Conservation (phyloP, 164 flowering plant genomes). For the Kalanchoe fedtschenkoi region DNA sequence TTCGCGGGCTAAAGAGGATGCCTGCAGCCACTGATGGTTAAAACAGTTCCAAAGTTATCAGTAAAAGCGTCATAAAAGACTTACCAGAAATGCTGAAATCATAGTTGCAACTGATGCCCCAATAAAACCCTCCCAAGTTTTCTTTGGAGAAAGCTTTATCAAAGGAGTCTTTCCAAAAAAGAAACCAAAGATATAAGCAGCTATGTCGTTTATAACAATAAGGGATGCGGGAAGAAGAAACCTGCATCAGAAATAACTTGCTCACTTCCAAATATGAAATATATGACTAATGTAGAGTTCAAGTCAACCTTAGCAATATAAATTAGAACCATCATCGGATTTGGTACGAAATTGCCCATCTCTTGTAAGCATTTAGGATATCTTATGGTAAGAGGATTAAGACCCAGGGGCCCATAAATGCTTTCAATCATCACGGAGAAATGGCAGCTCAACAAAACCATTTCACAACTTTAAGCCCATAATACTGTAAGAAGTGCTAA, state of each 20-base stretch:
- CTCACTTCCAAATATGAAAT: background rate
- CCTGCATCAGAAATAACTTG: constrained; percentile 39
- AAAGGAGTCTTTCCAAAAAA: constrained; percentile 93
- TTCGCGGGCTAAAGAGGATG: background rate
- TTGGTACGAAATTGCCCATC: background rate
- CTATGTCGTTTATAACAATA: constrained; percentile 83
- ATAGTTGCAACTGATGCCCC: constrained; percentile 85
- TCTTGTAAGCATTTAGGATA: background rate
- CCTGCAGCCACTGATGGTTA: background rate
- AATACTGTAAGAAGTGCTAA: too few species aligned
- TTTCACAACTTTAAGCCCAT: too few species aligned
- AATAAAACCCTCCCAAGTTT: constrained; percentile 98
- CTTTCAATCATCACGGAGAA: background rate
- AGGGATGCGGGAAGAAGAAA: constrained; percentile 97
- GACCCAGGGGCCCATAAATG: too few species aligned
- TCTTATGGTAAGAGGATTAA: background rate
- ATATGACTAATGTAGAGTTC: background rate
- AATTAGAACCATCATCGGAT: background rate
- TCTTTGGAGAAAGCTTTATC: constrained; percentile 91
- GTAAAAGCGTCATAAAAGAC: background rate
- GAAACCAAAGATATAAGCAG: constrained; percentile 90
- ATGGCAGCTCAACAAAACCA: background rate
- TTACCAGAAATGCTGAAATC: constrained; percentile 74
- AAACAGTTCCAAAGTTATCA: background rate
- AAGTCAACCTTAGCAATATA: background rate